A percentile compares a stretch with the other conserved stretches of the same genome.
Conservation (phyloP, 139 green algal genomes). For the Tetradesmus lagerheimii region DNA sequence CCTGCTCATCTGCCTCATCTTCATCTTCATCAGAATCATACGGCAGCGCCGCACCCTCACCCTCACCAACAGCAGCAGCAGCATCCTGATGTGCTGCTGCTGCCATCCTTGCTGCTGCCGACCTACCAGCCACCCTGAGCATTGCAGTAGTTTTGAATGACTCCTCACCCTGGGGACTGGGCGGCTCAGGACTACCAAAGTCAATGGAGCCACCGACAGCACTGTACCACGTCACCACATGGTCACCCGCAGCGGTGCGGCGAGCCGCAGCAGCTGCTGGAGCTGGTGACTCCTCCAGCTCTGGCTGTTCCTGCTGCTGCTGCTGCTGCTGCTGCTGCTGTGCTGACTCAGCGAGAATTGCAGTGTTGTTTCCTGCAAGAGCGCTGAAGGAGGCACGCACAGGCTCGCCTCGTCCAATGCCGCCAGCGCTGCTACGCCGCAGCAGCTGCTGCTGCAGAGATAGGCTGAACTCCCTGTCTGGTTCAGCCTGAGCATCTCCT, state of each 20-base stretch:
- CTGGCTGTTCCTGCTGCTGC: not conserved
- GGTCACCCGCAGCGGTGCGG: not conserved
- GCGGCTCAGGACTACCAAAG: not conserved
- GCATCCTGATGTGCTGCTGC: not conserved
- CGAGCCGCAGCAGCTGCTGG: not conserved
- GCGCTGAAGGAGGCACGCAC: not conserved
- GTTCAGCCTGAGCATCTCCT: not conserved
- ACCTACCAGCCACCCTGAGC: not conserved
- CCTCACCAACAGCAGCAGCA: not conserved
- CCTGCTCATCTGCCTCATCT: not conserved
- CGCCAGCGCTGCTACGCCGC: not conserved
- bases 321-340: not conserved
- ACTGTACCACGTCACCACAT: conserved; percentile 28
- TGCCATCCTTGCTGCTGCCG: not conserved
- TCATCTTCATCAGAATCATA: not conserved
- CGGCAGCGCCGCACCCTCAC: not conserved
- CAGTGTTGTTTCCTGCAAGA: not conserved
- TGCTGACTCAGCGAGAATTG: not conserved
- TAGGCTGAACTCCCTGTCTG: not conserved
- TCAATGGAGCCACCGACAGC: not conserved
- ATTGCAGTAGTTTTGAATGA: not conserved
- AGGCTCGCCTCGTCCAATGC: not conserved
- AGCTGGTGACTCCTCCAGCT: not conserved
- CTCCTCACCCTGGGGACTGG: not conserved
- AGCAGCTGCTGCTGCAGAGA: not conserved